Conservation (phyloP, 768 basidiomycete species). For the Auricularia heimuer region DNA sequence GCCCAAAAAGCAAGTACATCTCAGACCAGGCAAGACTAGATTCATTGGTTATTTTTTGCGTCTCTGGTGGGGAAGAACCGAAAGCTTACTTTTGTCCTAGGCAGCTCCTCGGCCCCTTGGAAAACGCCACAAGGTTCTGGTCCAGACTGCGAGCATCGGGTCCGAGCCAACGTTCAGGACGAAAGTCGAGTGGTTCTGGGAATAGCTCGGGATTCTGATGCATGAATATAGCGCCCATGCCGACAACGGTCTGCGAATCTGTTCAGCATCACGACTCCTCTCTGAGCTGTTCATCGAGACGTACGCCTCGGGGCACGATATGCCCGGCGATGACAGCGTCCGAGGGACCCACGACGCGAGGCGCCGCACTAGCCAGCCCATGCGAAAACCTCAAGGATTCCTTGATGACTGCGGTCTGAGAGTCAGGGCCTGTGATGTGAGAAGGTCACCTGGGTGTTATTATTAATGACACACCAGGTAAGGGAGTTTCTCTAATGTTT, state of each 20-base stretch:
- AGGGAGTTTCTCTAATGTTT: conserved; percentile 34
- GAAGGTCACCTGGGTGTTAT: not conserved
- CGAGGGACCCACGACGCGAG: conserved; percentile 29
- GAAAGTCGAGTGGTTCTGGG: conserved; percentile 28
- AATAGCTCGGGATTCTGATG: conserved; percentile 33
- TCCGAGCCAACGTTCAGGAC: conserved; percentile 35
- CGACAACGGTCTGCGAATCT: conserved; percentile 28
- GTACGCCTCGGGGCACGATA: conserved; percentile 30
- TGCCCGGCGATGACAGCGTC: conserved; percentile 26
- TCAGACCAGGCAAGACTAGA: conserved; percentile 35
- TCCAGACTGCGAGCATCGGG: conserved; percentile 28
- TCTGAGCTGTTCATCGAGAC: conserved; percentile 9
- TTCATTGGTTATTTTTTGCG: not conserved
- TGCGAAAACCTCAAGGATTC: conserved; percentile 35
- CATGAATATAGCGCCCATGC: conserved; percentile 30
- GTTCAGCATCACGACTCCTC: not conserved
- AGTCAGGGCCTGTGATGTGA: conserved; percentile 7
- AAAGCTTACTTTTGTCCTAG: conserved; percentile 34
- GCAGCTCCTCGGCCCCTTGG: conserved; percentile 35
- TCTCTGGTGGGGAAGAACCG: not conserved
- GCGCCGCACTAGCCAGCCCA: conserved; percentile 29
- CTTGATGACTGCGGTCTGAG: conserved; percentile 37
- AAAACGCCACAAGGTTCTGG: conserved; percentile 33
- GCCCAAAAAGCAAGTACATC: conserved; percentile 32
- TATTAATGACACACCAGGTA: conserved; percentile 27